Conservation (phyloP, 495 filamentous ascomycete species). For the Aspergillus affinis region DNA sequence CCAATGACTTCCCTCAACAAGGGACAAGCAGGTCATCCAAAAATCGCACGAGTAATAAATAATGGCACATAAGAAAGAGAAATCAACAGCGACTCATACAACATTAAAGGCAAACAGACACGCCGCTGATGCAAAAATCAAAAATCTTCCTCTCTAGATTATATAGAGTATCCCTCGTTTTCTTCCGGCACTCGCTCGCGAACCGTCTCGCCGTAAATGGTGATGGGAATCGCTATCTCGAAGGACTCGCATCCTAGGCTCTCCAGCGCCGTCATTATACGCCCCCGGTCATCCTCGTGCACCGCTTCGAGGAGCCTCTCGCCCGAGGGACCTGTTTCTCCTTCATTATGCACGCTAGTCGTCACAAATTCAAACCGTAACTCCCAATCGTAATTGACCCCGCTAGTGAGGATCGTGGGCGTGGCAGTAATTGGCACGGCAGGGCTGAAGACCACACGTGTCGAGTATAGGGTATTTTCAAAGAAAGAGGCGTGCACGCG, state of each 20-base stretch:
- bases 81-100: background rate
- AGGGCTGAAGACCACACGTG: conserved; percentile 74
- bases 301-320: conserved; percentile 47
- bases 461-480: conserved; percentile 77
- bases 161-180: conserved; percentile 48
- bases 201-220: conserved; percentile 74
- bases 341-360: conserved; percentile 39
- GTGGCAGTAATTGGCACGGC: conserved; percentile 79
- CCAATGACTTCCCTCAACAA: background rate
- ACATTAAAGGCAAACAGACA: conserved; percentile 12
- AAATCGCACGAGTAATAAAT: background rate
- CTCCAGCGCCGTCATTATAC: conserved; percentile 69
- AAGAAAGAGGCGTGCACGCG: conserved; percentile 71
- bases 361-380: conserved; percentile 88
- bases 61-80: background rate
- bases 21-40: background rate
- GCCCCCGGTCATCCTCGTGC: conserved; percentile 74
- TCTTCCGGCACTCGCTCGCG: conserved; percentile 44
- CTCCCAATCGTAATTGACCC: conserved; percentile 82
- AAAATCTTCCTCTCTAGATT: conserved; percentile 7
- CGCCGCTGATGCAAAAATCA: conserved; percentile 9
- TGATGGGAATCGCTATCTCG: conserved; percentile 80
- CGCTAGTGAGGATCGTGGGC: conserved; percentile 85
- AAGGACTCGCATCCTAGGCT: conserved; percentile 82
- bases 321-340: conserved; percentile 34